A percentile compares a stretch with the other conserved stretches of the same genome.
Conservation (phyloP, 257 asterid genomes). For the Galeopsis tetrahit region DNA sequence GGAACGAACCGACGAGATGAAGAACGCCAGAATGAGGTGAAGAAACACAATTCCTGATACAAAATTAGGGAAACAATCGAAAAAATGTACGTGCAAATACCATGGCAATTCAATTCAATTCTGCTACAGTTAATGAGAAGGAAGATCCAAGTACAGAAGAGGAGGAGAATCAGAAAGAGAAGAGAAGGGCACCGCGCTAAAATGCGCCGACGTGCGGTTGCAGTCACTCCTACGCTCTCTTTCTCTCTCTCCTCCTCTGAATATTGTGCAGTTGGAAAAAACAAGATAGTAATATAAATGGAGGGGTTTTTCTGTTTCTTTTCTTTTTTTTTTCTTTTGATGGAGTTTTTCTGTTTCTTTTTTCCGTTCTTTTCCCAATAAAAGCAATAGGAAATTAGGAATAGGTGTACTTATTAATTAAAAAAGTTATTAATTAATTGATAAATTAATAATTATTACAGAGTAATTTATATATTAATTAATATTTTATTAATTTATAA, state of each 20-base stretch:
- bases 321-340: too few relatives aligned
- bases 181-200: slow-evolving; percentile 10
- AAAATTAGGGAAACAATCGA: slow-evolving; percentile 23
- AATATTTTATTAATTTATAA: too few relatives aligned
- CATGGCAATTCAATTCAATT: neutral
- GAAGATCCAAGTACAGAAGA: slow-evolving; percentile 35
- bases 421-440: too few relatives aligned
- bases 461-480: too few relatives aligned
- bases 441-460: too few relatives aligned
- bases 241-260: slow-evolving; percentile 14
- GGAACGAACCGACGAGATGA: slow-evolving; percentile 42
- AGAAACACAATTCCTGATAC: slow-evolving; percentile 1
- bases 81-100: slow-evolving; percentile 19
- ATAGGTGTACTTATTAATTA: too few relatives aligned
- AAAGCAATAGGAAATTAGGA: too few relatives aligned
- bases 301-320: too few relatives aligned
- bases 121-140: slow-evolving; percentile 34
- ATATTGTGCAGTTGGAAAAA: slow-evolving; percentile 37
- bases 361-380: too few relatives aligned
- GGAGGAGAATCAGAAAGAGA: slow-evolving; percentile 4
- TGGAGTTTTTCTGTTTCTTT: too few relatives aligned
- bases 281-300: too few relatives aligned
- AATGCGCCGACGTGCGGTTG: slow-evolving; percentile 37
- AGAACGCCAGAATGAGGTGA: slow-evolving; percentile 55
- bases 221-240: slow-evolving; percentile 24